Conservation (phyloP, 2,329 filamentous ascomycete species). For the Dothiorella sarmentorum region DNA sequence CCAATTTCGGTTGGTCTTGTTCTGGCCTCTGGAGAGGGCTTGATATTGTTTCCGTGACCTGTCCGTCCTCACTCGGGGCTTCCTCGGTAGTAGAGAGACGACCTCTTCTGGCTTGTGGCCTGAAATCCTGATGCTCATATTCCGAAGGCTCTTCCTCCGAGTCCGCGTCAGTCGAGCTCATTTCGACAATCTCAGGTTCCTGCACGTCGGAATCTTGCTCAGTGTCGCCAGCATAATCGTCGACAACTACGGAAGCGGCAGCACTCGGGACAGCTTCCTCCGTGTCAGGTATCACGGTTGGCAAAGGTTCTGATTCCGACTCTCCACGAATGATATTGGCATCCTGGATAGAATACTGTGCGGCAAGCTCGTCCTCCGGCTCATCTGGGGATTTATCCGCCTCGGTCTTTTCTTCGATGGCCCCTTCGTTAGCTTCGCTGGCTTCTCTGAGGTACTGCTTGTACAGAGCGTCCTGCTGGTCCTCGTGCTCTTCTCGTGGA, state of each 20-base stretch:
- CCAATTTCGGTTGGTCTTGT: no score
- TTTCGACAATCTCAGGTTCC: neutral
- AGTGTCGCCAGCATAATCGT: neutral
- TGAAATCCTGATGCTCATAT: neutral
- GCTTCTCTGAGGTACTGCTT: conserved; percentile 1
- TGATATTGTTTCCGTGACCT: neutral
- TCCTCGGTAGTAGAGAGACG: neutral
- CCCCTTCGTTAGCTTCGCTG: conserved; percentile 21
- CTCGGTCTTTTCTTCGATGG: conserved; percentile 29
- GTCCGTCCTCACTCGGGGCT: neutral
- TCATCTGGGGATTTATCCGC: conserved; percentile 19
- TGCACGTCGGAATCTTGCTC: neutral
- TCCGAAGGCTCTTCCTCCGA: neutral
- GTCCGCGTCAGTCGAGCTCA: neutral
- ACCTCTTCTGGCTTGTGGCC: no score
- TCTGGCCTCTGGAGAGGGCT: no score
- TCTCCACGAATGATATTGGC: neutral
- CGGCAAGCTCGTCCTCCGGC: neutral
- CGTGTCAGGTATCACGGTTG: neutral
- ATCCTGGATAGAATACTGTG: neutral
- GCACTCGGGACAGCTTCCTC: neutral
- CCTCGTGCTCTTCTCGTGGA: neutral
- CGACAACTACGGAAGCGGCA: neutral
- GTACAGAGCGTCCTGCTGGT: conserved; percentile 6
- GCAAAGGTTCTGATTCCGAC: neutral